phyloP scores from a whole-genome alignment of 2,329 filamentous ascomycete genomes.

The Fusarium bulbicola region DNA sequence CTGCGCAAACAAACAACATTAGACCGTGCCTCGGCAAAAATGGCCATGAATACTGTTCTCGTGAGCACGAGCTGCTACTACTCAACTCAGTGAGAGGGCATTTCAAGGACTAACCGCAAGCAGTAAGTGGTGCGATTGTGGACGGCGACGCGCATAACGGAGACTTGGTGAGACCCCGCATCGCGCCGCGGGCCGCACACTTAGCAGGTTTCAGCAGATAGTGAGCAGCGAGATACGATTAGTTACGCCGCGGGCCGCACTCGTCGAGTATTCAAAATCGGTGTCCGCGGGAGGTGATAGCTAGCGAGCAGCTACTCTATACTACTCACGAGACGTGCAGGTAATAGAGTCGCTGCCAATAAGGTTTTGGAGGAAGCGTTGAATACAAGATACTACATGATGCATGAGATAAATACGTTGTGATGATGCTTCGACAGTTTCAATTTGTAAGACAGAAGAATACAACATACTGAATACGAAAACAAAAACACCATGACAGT shows the following conservation, averaged over 20 bases:
- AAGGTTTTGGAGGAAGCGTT: fast-evolving
- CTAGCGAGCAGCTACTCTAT: too few species aligned
- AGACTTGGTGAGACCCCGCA: too few species aligned
- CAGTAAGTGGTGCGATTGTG: background rate
- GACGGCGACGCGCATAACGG: background rate
- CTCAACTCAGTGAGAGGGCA: too few species aligned
- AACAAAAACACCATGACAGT: background rate
- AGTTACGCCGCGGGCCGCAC: background rate
- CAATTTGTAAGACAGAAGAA: background rate
- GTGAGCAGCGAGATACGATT: background rate
- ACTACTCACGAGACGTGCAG: background rate
- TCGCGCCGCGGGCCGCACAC: background rate
- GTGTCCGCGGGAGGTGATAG: background rate
- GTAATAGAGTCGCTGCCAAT: background rate
- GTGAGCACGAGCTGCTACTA: too few species aligned
- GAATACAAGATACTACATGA: too few species aligned
- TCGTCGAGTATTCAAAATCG: background rate
- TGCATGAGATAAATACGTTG: background rate
- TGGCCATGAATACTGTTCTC: too few species aligned
- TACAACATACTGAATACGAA: background rate
- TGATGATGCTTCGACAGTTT: background rate
- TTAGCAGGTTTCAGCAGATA: background rate
- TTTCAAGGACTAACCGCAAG: background rate
- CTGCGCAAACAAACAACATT: too few species aligned
- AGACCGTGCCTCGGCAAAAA: too few species aligned